These are phyloP conservation scores for Stephania yunnanensis DNA, from an alignment of 164 flowering plant species.

Conservation along the genomic window DNA sequence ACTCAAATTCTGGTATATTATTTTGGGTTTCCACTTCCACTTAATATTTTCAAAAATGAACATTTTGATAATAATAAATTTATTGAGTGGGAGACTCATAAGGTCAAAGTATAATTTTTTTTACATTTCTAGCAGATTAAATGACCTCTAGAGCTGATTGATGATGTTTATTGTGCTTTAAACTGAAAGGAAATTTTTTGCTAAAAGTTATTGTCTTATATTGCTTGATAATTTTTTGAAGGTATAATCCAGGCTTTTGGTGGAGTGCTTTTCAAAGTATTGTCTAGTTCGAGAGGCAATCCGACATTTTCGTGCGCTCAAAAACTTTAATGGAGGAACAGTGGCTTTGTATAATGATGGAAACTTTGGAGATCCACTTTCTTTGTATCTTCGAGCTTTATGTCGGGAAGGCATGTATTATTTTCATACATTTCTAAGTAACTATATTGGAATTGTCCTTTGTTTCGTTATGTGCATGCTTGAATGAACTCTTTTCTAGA, in stretches of 20 bases:
- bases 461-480: neutral
- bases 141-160: neutral
- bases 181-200: neutral
- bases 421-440: neutral
- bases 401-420: conserved; percentile 72
- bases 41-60: too few relatives aligned
- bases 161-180: neutral
- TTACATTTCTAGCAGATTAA: neutral
- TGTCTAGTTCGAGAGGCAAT: conserved; percentile 82
- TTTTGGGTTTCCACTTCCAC: too few relatives aligned
- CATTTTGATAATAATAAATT: too few relatives aligned
- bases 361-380: conserved; percentile 89
- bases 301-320: conserved; percentile 91
- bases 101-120: neutral
- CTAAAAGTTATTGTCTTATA: too few relatives aligned
- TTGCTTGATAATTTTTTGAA: conserved; percentile 3
- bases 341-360: conserved; percentile 66
- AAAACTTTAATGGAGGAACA: conserved; percentile 70
- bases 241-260: conserved; percentile 55
- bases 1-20: too few relatives aligned
- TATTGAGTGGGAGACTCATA: too few relatives aligned
- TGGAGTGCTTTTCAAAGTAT: conserved; percentile 96
- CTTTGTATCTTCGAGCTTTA: conserved; percentile 87
- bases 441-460: neutral
- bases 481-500: neutral